Evolutionary conservation across 768 basidiomycete genomes (phyloP).

Genomic region (Hericium coralloides): DNA sequence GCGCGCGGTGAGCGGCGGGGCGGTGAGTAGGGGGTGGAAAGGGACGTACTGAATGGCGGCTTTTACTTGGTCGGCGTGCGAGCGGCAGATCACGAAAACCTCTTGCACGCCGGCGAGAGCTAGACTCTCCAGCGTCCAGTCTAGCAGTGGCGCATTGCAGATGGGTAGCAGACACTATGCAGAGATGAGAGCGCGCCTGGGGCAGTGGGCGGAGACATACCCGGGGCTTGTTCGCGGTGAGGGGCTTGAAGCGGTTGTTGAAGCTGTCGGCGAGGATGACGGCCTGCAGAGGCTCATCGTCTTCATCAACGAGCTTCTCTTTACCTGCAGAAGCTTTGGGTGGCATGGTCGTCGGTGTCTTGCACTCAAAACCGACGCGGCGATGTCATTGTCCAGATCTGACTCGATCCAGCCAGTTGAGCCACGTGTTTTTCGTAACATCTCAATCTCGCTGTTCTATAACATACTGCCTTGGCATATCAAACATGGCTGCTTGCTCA

Average conservation of each 20-base stretch:
- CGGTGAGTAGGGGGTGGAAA: background rate
- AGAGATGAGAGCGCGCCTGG: slow-evolving; percentile 10
- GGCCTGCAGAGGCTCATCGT: slow-evolving; percentile 87
- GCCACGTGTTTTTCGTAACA: too few relatives aligned
- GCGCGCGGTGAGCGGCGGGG: slow-evolving; percentile 4
- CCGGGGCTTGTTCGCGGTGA: slow-evolving; percentile 82
- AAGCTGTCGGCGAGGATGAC: slow-evolving; percentile 95
- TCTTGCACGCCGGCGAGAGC: slow-evolving; percentile 94
- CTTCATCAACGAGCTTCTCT: slow-evolving; percentile 57
- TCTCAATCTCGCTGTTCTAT: slow-evolving; percentile 2
- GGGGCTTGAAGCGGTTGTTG: slow-evolving; percentile 85
- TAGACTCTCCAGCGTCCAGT: slow-evolving; percentile 95
- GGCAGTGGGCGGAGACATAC: slow-evolving; percentile 33
- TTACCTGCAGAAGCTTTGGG: slow-evolving; percentile 51
- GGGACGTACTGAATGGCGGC: slow-evolving; percentile 67
- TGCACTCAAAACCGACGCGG: too few relatives aligned
- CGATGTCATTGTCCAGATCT: too few relatives aligned
- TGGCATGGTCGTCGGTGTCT: slow-evolving; percentile 37
- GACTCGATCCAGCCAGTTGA: too few relatives aligned
- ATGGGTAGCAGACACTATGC: slow-evolving; percentile 82
- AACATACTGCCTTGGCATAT: background rate
- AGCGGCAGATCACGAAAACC: slow-evolving; percentile 91
- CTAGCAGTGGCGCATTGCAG: slow-evolving; percentile 87
- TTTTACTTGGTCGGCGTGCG: slow-evolving; percentile 82
- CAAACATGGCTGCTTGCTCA: background rate